These are phyloP conservation scores for Elsinoe fawcettii DNA, from an alignment of 2,329 filamentous ascomycete species.

Conservation along the genomic window DNA sequence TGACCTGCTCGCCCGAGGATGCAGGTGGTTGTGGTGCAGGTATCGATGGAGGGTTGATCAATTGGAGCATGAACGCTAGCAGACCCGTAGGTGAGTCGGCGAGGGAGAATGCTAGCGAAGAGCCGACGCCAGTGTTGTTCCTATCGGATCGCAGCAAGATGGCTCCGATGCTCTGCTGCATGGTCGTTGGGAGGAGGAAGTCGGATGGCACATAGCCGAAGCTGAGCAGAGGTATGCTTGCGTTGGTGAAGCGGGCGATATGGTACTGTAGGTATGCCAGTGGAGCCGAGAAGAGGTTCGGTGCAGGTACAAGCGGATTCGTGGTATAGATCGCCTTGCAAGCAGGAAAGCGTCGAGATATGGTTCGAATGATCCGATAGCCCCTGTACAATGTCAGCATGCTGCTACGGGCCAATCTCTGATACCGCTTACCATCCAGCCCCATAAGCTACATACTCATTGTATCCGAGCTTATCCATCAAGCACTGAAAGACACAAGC, in stretches of 20 bases:
- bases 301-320: conserved; percentile 47
- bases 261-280: conserved; percentile 50
- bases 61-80: conserved; percentile 45
- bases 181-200: conserved; percentile 30
- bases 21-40: background rate
- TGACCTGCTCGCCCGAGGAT: background rate
- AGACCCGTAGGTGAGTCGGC: conserved; percentile 56
- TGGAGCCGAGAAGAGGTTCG: conserved; percentile 37
- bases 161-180: background rate
- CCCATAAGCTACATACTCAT: conserved; percentile 51
- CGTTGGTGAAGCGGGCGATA: conserved; percentile 38
- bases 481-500: conserved; percentile 50
- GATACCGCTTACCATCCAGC: conserved; percentile 36
- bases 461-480: conserved; percentile 55
- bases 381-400: conserved; percentile 28
- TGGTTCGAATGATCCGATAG: conserved; percentile 35
- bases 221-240: conserved; percentile 39
- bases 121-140: background rate
- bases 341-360: conserved; percentile 42
- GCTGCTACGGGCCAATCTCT: conserved; percentile 15
- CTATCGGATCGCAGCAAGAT: background rate
- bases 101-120: conserved; percentile 47
- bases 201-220: conserved; percentile 52
- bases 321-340: conserved; percentile 56
- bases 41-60: conserved; percentile 19